phyloP scores from a whole-genome alignment of 1,284 basidiomycete genomes.

The Puccinia triticina region DNA sequence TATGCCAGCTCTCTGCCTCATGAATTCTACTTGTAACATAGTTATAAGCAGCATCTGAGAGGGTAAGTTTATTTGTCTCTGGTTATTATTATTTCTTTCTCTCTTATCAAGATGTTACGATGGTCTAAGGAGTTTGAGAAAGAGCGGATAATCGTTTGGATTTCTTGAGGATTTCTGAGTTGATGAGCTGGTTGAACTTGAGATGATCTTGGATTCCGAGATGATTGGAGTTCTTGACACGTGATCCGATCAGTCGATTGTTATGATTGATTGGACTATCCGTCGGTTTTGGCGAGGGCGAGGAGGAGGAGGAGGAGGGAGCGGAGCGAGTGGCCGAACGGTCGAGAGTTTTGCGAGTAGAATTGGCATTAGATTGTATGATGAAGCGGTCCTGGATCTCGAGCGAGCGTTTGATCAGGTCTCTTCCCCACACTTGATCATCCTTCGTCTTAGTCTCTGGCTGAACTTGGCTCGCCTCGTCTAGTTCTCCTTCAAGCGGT shows the following conservation, averaged over 20 bases:
- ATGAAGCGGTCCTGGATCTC: slow-evolving; percentile 35
- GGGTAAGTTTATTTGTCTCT: too few species aligned
- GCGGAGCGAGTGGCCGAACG: background rate
- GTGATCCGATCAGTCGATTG: slow-evolving; percentile 19
- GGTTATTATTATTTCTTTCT: too few species aligned
- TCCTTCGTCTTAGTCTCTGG: background rate
- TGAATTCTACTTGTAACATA: too few species aligned
- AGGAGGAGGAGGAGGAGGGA: background rate
- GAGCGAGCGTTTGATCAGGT: slow-evolving; percentile 17
- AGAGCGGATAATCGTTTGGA: slow-evolving; percentile 5
- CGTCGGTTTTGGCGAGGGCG: background rate
- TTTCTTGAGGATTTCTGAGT: slow-evolving; percentile 17
- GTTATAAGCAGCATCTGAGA: too few species aligned
- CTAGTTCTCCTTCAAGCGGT: background rate
- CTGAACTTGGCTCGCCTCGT: background rate
- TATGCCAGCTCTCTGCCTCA: too few species aligned
- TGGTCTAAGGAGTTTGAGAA: background rate
- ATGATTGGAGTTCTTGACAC: background rate
- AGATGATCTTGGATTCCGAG: background rate
- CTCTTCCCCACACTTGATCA: background rate
- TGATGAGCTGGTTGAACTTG: background rate
- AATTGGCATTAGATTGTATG: background rate
- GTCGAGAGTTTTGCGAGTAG: background rate
- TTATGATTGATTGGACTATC: background rate
- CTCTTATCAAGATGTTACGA: too few species aligned